phyloP scores from a whole-genome alignment of 2,329 filamentous ascomycete species.

The Torrubiellomyces zombiae region DNA sequence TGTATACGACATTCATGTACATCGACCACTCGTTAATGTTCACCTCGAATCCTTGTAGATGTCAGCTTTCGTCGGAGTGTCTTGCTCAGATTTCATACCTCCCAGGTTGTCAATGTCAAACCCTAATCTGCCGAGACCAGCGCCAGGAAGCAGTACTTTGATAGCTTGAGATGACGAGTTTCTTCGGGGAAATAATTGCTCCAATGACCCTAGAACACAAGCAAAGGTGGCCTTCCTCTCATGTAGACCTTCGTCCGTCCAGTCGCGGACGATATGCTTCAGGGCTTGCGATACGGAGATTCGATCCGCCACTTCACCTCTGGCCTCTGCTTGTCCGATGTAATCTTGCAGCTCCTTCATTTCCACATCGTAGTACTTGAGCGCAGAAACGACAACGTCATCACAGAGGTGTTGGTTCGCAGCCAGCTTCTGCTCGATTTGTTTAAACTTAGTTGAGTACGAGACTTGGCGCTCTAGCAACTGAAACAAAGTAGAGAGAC shows the following conservation, averaged over 20 bases:
- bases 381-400: conserved; percentile 24
- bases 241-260: conserved; percentile 28
- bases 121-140: conserved; percentile 33
- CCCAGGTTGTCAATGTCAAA: conserved; percentile 30
- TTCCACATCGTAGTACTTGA: conserved; percentile 28
- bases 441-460: conserved; percentile 36
- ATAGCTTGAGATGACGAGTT: conserved; percentile 6
- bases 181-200: conserved; percentile 14
- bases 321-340: conserved; percentile 19
- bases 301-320: conserved; percentile 23
- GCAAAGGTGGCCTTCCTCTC: conserved; percentile 28
- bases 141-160: conserved; percentile 32
- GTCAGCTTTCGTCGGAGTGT: no score
- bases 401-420: conserved; percentile 28
- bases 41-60: conserved; percentile 26
- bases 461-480: conserved; percentile 37
- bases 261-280: conserved; percentile 42
- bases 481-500: conserved; percentile 11
- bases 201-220: conserved; percentile 18
- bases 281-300: conserved; percentile 33
- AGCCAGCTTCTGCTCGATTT: conserved; percentile 23
- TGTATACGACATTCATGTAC: conserved; percentile 38
- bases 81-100: no score
- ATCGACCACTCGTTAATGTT: conserved; percentile 41
- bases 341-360: conserved; percentile 27